phyloP scores from a whole-genome alignment of 1,139 yeast species.

The Scheffersomyces quercinus region DNA sequence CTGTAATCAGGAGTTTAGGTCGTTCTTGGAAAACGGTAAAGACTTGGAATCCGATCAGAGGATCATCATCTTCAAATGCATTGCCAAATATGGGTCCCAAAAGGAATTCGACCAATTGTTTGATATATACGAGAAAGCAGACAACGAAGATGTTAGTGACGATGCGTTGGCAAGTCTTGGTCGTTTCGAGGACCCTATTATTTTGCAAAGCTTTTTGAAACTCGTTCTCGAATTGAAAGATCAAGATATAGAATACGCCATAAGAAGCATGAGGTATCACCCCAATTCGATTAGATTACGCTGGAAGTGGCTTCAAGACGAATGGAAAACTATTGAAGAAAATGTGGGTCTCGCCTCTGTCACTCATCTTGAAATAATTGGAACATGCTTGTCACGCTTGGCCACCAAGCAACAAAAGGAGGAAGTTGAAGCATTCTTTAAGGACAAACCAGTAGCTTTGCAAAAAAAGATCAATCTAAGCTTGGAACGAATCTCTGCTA shows the following conservation, averaged over 20 bases:
- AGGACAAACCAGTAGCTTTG: conserved; percentile 3
- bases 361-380: conserved; percentile 1
- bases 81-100: conserved; percentile 13
- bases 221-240: conserved; percentile 10
- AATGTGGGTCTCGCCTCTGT: conserved; percentile 12
- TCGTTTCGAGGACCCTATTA: conserved; percentile 9
- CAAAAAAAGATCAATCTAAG: not conserved
- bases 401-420: conserved; percentile 13
- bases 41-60: conserved; percentile 16
- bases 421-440: conserved; percentile 13
- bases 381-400: conserved; percentile 10
- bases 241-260: conserved; percentile 16
- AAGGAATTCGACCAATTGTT: conserved; percentile 13
- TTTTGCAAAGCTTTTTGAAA: conserved; percentile 13
- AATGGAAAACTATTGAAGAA: conserved; percentile 16
- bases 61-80: conserved; percentile 11
- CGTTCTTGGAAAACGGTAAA: conserved; percentile 13
- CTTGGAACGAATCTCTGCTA: not conserved
- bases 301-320: conserved; percentile 15
- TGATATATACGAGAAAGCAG: conserved; percentile 14
- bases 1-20: conserved; percentile 12
- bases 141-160: conserved; percentile 14
- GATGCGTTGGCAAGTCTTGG: conserved; percentile 18
- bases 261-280: conserved; percentile 16
- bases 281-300: conserved; percentile 12